Conservation (phyloP, 305 asterid genomes). For the Fraxinus angustifolia region DNA sequence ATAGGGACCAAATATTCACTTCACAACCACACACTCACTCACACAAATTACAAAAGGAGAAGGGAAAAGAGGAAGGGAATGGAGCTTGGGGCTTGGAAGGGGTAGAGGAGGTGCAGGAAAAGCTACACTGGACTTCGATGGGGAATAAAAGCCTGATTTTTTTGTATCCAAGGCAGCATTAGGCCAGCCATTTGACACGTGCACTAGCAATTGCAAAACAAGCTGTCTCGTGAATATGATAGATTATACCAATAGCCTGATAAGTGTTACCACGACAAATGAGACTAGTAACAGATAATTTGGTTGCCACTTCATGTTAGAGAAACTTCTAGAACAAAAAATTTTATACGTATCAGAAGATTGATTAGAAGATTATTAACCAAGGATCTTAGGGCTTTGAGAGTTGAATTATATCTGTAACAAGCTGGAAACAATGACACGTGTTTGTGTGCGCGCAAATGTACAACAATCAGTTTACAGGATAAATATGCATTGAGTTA, state of each 20-base stretch:
- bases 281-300: constrained; percentile 7
- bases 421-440: not conserved
- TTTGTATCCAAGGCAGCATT: constrained; percentile 17
- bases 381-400: not conserved
- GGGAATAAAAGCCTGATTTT: not conserved
- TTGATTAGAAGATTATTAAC: not conserved
- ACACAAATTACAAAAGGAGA: not conserved
- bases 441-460: not conserved
- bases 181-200: not conserved
- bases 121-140: not conserved
- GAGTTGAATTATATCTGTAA: not conserved
- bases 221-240: not conserved
- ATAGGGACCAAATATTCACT: not conserved
- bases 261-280: constrained; percentile 3
- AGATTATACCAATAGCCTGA: not conserved
- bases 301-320: constrained; percentile 1
- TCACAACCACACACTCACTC: not conserved
- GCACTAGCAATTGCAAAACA: constrained; percentile 5
- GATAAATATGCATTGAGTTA: not conserved
- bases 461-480: not conserved
- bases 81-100: not conserved
- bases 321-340: constrained; percentile 8
- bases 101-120: not conserved
- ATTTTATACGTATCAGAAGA: not conserved
- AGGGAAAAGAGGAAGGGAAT: not conserved